Evolutionary conservation across 768 basidiomycete species (phyloP).

Genomic region (Sarcomyxa edulis): DNA sequence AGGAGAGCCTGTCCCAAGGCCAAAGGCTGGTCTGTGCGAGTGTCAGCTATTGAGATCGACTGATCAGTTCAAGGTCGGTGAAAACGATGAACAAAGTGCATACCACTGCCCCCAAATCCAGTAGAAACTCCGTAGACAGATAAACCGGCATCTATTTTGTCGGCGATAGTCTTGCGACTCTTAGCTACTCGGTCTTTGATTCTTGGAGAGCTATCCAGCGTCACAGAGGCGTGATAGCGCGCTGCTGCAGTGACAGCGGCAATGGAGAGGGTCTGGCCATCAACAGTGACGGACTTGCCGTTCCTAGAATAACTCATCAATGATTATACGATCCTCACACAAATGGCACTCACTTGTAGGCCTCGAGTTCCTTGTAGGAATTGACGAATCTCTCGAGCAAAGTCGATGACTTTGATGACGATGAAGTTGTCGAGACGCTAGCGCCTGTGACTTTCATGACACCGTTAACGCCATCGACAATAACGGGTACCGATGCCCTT

Average conservation of each 20-base stretch:
- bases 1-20: conserved; percentile 61
- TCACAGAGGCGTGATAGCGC: conserved; percentile 49
- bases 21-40: conserved; percentile 61
- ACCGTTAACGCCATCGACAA: conserved; percentile 15
- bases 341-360: conserved; percentile 58
- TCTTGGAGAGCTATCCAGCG: conserved; percentile 41
- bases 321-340: too few relatives aligned
- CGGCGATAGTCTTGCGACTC: conserved; percentile 57
- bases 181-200: conserved; percentile 52
- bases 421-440: conserved; percentile 11
- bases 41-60: too few relatives aligned
- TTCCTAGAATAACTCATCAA: conserved; percentile 29
- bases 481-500: conserved; percentile 19
- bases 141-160: conserved; percentile 60
- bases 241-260: conserved; percentile 75
- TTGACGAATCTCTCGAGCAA: conserved; percentile 55
- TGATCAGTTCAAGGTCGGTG: too few relatives aligned
- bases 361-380: conserved; percentile 56
- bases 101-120: conserved; percentile 79
- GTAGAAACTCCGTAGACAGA: conserved; percentile 82
- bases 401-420: conserved; percentile 18
- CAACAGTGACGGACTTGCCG: conserved; percentile 58
- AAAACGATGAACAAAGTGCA: background rate
- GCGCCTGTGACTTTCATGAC: conserved; percentile 18
- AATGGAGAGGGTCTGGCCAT: conserved; percentile 69